Evolutionary conservation across 2,329 filamentous ascomycete species (phyloP).

Genomic region (Triangularia setosa): DNA sequence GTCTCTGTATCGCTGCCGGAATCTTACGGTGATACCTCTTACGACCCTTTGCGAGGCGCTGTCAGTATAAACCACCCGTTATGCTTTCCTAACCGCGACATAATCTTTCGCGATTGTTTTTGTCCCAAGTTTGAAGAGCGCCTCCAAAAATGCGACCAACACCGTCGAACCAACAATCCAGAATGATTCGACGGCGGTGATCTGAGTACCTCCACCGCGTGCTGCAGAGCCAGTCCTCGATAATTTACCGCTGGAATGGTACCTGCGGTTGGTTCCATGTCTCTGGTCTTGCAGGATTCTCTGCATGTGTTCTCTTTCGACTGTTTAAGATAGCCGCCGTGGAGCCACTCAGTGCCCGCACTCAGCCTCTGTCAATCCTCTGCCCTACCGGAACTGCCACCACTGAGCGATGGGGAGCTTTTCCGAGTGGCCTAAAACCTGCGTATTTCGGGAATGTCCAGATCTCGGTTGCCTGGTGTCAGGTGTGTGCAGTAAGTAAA

Average conservation of each 20-base stretch:
- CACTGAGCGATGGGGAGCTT: neutral
- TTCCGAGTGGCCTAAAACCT: neutral
- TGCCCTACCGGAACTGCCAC: neutral
- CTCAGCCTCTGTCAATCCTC: neutral
- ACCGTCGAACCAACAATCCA: neutral
- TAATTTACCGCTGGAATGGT: neutral
- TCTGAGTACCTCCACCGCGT: neutral
- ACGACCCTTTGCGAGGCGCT: neutral
- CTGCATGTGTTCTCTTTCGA: neutral
- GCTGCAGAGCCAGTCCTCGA: neutral
- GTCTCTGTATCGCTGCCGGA: too few species aligned
- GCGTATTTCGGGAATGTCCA: neutral
- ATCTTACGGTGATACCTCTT: neutral
- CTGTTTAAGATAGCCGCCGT: neutral
- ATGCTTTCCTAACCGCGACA: too few species aligned
- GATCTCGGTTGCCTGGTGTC: neutral
- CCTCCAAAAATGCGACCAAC: neutral
- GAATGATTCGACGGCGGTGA: neutral
- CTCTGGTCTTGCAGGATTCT: neutral
- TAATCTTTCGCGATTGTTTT: too few species aligned
- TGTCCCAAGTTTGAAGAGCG: neutral
- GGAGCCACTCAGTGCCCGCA: neutral
- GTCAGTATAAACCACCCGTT: neutral
- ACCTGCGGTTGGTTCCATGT: neutral
- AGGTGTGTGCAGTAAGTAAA: neutral